phyloP scores from a whole-genome alignment of 106 monocot species.

The Gastrodia elata region DNA sequence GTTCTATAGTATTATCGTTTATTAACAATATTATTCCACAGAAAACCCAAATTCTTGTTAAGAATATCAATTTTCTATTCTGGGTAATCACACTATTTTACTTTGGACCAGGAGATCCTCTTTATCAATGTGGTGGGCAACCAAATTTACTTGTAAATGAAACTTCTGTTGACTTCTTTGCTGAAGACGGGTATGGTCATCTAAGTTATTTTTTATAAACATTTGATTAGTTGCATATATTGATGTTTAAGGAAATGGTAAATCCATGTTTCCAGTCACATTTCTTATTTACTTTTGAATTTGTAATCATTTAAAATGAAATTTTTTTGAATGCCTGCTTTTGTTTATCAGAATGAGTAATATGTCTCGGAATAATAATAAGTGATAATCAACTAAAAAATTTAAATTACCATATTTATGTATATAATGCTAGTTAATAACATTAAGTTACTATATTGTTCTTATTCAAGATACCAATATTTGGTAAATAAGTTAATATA shows the following conservation, averaged over 20 bases:
- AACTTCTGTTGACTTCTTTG: slow-evolving; percentile 27
- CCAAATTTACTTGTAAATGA: slow-evolving; percentile 34
- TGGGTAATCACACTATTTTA: background rate
- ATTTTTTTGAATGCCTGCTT: background rate
- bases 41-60: background rate
- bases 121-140: slow-evolving; percentile 61
- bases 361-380: background rate
- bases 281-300: background rate
- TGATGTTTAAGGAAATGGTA: background rate
- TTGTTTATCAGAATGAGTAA: background rate
- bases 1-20: background rate
- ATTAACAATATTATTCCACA: background rate
- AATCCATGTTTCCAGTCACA: background rate
- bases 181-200: slow-evolving; percentile 67
- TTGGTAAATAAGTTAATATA: too few species aligned
- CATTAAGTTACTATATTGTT: too few species aligned
- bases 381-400: background rate
- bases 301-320: background rate
- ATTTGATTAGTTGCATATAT: background rate
- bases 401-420: background rate
- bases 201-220: background rate
- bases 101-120: slow-evolving; percentile 60
- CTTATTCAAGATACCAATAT: too few species aligned
- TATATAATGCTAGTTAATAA: too few species aligned
- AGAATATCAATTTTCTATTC: background rate